A percentile compares a stretch with the other conserved stretches of the same genome.
Evolutionary conservation across 345 rosid species (phyloP).

Genomic region (Sonneratia alba): DNA sequence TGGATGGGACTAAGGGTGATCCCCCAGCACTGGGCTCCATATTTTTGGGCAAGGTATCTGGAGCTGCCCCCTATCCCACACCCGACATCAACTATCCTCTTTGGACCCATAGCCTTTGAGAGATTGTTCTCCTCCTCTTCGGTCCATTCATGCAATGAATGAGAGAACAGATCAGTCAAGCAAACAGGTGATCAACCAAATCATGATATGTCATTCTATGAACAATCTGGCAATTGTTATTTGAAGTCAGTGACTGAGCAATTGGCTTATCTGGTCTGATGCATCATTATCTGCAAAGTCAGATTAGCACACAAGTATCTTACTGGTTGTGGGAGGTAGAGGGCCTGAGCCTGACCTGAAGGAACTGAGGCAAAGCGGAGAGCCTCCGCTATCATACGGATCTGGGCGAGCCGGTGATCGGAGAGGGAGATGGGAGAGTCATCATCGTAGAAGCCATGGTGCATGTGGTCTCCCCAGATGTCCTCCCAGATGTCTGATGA

Average conservation of each 20-base stretch:
- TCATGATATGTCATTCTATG: background rate
- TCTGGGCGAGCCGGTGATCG: conserved; percentile 66
- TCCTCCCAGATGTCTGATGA: conserved; percentile 78
- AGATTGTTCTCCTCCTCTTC: conserved; percentile 20
- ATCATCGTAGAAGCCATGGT: conserved; percentile 78
- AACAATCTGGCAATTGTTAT: background rate
- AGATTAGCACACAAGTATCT: too few species aligned
- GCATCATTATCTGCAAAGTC: too few species aligned
- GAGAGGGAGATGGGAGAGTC: conserved; percentile 24
- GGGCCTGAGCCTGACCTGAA: conserved; percentile 4
- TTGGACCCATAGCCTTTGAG: conserved; percentile 22
- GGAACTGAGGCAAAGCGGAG: conserved; percentile 65
- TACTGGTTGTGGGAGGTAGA: too few species aligned
- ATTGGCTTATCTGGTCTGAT: too few species aligned
- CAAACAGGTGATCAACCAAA: background rate
- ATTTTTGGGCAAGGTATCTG: conserved; percentile 59
- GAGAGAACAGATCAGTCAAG: background rate
- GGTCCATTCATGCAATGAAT: background rate
- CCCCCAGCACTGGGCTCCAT: conserved; percentile 56
- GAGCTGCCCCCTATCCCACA: conserved; percentile 98
- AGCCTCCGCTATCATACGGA: conserved; percentile 81
- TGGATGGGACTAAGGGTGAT: conserved; percentile 85
- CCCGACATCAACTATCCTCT: conserved; percentile 81
- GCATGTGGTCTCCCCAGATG: conserved; percentile 97
- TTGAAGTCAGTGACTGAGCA: background rate